Percentiles rank a stretch among this genome's conserved stretches.
phyloP scores from a whole-genome alignment of 345 rosid species.

The Eucalyptus marginata region DNA sequence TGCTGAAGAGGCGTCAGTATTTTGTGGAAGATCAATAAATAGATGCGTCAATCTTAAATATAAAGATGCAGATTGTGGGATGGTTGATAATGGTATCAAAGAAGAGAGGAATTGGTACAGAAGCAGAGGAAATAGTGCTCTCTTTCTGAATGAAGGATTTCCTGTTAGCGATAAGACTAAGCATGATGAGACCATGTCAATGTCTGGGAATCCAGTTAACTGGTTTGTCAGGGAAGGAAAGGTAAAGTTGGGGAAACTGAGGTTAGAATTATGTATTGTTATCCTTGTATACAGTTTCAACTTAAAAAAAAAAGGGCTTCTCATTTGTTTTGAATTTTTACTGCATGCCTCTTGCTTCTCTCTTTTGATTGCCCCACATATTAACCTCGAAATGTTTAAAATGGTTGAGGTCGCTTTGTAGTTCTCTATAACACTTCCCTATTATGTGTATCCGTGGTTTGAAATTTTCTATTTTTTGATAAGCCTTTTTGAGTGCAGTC shows the following conservation, averaged over 20 bases:
- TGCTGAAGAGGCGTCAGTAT: slow-evolving; percentile 9
- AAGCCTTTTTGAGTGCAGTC: neutral
- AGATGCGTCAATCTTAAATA: slow-evolving; percentile 1
- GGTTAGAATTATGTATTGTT: slow-evolving; percentile 1
- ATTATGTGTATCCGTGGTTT: neutral
- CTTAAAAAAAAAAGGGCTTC: neutral
- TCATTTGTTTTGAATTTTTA: neutral
- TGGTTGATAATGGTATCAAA: neutral
- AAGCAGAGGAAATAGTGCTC: slow-evolving; percentile 11
- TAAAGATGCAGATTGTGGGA: neutral
- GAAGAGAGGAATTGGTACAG: neutral
- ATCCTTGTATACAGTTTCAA: slow-evolving; percentile 1
- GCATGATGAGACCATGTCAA: slow-evolving; percentile 10
- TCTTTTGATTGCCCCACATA: neutral
- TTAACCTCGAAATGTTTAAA: neutral
- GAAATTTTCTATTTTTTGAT: neutral
- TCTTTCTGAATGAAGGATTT: slow-evolving; percentile 5
- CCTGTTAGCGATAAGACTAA: slow-evolving; percentile 13
- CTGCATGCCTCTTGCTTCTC: neutral
- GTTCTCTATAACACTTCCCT: neutral
- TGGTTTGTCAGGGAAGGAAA: slow-evolving; percentile 34
- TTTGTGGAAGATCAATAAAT: slow-evolving; percentile 4
- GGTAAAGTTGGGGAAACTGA: slow-evolving; percentile 40
- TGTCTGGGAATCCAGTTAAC: slow-evolving; percentile 27
- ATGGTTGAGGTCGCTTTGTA: neutral